These are phyloP conservation scores for Fusarium euwallaceae DNA, from an alignment of 2,329 filamentous ascomycete species.

Conservation along the genomic window DNA sequence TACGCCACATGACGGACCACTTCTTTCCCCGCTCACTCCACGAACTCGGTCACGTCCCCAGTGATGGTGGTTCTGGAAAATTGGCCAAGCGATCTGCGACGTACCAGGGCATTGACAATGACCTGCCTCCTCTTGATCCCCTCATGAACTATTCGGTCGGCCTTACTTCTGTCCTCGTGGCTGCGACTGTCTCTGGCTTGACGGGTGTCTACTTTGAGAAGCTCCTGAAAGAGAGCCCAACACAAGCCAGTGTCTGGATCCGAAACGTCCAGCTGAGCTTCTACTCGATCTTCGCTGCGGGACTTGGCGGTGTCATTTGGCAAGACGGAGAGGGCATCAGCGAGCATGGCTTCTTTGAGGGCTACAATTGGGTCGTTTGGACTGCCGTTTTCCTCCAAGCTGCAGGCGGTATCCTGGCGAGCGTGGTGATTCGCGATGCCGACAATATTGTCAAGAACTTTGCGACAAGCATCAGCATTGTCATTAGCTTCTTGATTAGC, in stretches of 20 bases:
- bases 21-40: constrained; percentile 86
- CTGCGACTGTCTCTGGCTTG: constrained; percentile 84
- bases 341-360: constrained; percentile 90
- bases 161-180: constrained; percentile 80
- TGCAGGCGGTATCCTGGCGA: constrained; percentile 82
- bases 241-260: constrained; percentile 86
- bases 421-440: constrained; percentile 56
- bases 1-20: constrained; percentile 73
- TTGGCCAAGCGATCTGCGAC: constrained; percentile 77
- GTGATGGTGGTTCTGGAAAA: constrained; percentile 31
- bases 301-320: constrained; percentile 87
- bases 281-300: constrained; percentile 90
- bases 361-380: constrained; percentile 95
- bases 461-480: constrained; percentile 90
- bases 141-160: constrained; percentile 85
- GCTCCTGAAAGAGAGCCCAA: constrained; percentile 86
- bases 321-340: constrained; percentile 88
- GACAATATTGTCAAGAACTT: constrained; percentile 92
- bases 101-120: constrained; percentile 86
- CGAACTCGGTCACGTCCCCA: constrained; percentile 72
- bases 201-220: constrained; percentile 93
- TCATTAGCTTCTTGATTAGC: constrained; percentile 88
- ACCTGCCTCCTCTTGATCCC: constrained; percentile 61
- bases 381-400: constrained; percentile 86
- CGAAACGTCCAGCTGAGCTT: constrained; percentile 95